Base-by-base conservation (phyloP, 164 flowering plant species). In the Stephania yunnanensis region DNA sequence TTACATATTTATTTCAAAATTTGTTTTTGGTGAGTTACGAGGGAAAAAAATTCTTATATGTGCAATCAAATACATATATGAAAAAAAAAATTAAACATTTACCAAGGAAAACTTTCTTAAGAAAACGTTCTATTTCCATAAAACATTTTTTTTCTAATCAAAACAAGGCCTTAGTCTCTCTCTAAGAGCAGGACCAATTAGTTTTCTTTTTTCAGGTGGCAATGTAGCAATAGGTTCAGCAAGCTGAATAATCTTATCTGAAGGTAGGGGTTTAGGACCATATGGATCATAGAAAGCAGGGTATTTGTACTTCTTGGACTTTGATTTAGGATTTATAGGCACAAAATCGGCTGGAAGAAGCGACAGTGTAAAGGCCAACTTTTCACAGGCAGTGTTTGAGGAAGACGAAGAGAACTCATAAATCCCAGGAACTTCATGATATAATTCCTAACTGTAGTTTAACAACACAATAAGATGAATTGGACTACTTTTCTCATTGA, bases 261-360 rank as follows among this genome's bases (percentile, higher is more conserved):
- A 87, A 50, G 98, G 95, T 68, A 92, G 90, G 2, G 93, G 88
- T 71, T 82, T 87, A 13, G 95, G 95, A 72, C 95, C 97, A 81
- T 92, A 93, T 45, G 97, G 97, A 72, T 92, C 88, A 79, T 93
- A 93, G 61, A 86, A 76, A 2, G 84, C 73, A 3, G 98, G 98
- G 72, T 87, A 89, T 73, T 87, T 93, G 87, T 92, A 89, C 63
- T 72, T 88, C 69, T 72, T 85, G 12, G 92, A 94, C 82, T 89
- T 89, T 65, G 87, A 55, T n/a, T 86, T 85, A 63, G 92, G 88
- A 80, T 87, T 92, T 73, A 88, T 79, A 12, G 92, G 92, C 69
- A 82, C 90, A 84, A 86, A 87, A 74, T 91, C 90, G 71, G 85
- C 70, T 91, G 97, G 73, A 89, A 85, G 4, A 53, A 74, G 22